These are phyloP conservation scores for Oryza coarctata DNA, from an alignment of 176 grass and related monocot genomes.

Conservation along the genomic window DNA sequence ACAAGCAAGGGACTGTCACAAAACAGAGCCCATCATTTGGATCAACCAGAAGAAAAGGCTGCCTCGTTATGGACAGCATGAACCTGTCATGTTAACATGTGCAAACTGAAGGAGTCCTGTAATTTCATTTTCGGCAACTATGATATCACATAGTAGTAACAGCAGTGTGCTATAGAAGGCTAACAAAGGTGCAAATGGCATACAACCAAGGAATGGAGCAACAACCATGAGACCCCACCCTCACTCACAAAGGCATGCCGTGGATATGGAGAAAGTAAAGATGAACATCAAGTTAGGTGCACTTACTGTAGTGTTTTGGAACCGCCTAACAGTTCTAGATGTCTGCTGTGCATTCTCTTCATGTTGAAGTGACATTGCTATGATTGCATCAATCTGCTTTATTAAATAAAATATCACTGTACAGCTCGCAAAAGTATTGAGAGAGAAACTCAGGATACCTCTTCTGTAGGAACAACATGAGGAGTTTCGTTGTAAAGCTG, in stretches of 20 bases:
- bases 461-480: constrained; percentile 47
- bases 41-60: background rate
- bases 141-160: constrained; percentile 2
- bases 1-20: background rate
- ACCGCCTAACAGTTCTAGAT: constrained; percentile 35
- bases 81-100: background rate
- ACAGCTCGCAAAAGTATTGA: background rate
- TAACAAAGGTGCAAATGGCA: background rate
- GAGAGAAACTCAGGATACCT: constrained; percentile 47
- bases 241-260: background rate
- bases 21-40: background rate
- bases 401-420: constrained; percentile 22
- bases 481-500: constrained; percentile 79
- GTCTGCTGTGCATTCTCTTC: constrained; percentile 52
- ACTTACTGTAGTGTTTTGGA: constrained; percentile 53
- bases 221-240: background rate
- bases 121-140: constrained; percentile 22
- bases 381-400: constrained; percentile 72
- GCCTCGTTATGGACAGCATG: constrained; percentile 12
- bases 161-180: constrained; percentile 12
- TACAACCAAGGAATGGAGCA: background rate
- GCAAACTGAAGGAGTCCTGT: constrained; percentile 7
- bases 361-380: constrained; percentile 81
- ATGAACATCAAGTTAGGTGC: background rate
- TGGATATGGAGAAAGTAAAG: background rate